Evolutionary conservation across 2,329 filamentous ascomycete genomes (phyloP).

Genomic region (Claviceps arundinis): DNA sequence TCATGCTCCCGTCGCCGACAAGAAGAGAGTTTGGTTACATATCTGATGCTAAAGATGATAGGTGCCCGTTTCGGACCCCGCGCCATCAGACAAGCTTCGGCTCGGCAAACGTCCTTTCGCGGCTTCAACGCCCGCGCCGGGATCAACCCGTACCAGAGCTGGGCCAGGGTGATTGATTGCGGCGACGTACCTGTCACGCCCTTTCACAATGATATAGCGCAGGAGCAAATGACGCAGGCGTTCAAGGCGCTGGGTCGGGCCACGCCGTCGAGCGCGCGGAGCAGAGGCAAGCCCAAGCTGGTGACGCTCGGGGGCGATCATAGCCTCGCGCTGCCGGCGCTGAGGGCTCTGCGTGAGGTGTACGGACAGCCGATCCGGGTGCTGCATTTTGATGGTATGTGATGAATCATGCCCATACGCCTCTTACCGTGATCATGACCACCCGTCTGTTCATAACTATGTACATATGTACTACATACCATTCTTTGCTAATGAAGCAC

Average conservation of each 20-base stretch:
- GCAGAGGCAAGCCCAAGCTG: conserved; percentile 35
- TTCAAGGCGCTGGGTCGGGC: conserved; percentile 52
- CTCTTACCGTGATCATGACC: no score
- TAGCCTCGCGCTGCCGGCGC: conserved; percentile 54
- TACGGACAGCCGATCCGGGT: conserved; percentile 53
- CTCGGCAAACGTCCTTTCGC: conserved; percentile 65
- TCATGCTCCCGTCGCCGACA: no score
- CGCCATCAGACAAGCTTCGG: conserved; percentile 72
- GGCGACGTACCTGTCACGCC: conserved; percentile 82
- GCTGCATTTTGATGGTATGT: conserved; percentile 53
- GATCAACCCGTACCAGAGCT: conserved; percentile 73
- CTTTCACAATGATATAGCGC: conserved; percentile 71
- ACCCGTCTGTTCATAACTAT: no score
- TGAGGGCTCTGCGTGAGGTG: conserved; percentile 50
- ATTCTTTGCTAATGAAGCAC: no score
- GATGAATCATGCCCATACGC: not conserved
- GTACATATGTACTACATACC: no score
- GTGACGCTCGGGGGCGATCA: conserved; percentile 65
- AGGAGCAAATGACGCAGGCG: conserved; percentile 72
- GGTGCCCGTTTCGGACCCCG: conserved; percentile 74
- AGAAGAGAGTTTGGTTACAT: no score
- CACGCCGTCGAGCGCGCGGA: conserved; percentile 21
- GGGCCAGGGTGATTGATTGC: conserved; percentile 76
- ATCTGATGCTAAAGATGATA: conserved; percentile 7
- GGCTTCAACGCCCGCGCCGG: conserved; percentile 68